Base-by-base conservation (phyloP, 1,139 yeast genomes). In the Yamadazyma aaseri region DNA sequence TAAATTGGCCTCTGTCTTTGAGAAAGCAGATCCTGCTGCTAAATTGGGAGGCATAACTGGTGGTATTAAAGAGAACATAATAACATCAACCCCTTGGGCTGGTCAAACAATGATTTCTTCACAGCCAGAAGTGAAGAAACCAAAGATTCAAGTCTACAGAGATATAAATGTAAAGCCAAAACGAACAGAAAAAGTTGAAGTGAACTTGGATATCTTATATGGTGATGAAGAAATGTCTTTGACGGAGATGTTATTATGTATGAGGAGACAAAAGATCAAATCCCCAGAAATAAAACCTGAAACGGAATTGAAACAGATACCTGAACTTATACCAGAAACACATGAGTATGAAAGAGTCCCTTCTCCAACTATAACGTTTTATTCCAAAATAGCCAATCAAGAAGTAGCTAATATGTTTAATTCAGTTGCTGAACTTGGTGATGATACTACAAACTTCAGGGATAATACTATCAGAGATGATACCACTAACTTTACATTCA, bases 371-470 rank as follows among this genome's bases (percentile, higher is more conserved):
- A 73, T 85, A 47, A 87, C 96, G 0, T 61, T 82, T 53, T 81
- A 73, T 53, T 82, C 96, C 0, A 79, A 78, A 40, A 78, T 81
- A 48, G 95, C 96, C 1, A 74, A 80, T 36, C 77, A 79, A 34
- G 96, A 87, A 46, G 81, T 89, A 1, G 67, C 76, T 40, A 73
- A 74, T 15, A 84, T 89, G 85, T 86, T 86, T 52, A 86, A 83
- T 49, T 80, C 76, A 45, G 84, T 22, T 7, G 25, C n/a, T 7
- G n/a, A 10, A 6, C 6, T 9, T 6, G 25, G 13, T 11, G 25
- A 22, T 22, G 13, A 9, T 11, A 22, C 83, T 0, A 63, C 79
- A 2, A 57, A 60, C 2, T 45, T 47, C 13, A 9, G 25, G 6
- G 25, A 22, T 22, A 22, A 7, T 6, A 22, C 25, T 12, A 22